These are phyloP conservation scores for Salix koriyanagi DNA, from an alignment of 345 rosid genomes.

Conservation along the genomic window DNA sequence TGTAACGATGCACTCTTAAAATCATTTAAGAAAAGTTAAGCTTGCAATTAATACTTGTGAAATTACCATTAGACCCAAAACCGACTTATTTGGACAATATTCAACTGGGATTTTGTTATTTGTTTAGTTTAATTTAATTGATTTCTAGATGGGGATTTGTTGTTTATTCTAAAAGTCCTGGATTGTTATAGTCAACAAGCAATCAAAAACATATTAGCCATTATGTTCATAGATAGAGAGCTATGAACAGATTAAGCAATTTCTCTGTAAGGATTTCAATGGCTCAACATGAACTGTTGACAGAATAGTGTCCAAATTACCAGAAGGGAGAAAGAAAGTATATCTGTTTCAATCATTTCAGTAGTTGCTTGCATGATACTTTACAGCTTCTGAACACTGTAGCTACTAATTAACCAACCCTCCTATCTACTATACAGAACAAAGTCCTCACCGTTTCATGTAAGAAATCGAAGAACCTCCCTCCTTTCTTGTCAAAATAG, in stretches of 20 bases:
- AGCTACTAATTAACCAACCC: neutral
- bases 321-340: neutral
- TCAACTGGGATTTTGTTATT: neutral
- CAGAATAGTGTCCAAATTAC: neutral
- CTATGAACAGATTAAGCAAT: too few relatives aligned
- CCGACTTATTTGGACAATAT: neutral
- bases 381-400: neutral
- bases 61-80: neutral
- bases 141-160: neutral
- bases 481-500: neutral
- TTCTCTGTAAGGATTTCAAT: neutral
- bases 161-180: neutral
- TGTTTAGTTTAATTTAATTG: neutral
- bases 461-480: neutral
- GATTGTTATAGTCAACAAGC: too few relatives aligned
- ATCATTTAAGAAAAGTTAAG: neutral
- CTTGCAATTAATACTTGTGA: neutral
- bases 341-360: neutral
- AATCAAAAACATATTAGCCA: too few relatives aligned
- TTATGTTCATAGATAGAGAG: too few relatives aligned
- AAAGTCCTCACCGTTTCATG: conserved; percentile 10
- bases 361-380: neutral
- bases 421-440: conserved; percentile 14
- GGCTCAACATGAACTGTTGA: neutral
- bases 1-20: conserved; percentile 5